Conservation (phyloP, 768 basidiomycete genomes). For the Arthromyces matolae region DNA sequence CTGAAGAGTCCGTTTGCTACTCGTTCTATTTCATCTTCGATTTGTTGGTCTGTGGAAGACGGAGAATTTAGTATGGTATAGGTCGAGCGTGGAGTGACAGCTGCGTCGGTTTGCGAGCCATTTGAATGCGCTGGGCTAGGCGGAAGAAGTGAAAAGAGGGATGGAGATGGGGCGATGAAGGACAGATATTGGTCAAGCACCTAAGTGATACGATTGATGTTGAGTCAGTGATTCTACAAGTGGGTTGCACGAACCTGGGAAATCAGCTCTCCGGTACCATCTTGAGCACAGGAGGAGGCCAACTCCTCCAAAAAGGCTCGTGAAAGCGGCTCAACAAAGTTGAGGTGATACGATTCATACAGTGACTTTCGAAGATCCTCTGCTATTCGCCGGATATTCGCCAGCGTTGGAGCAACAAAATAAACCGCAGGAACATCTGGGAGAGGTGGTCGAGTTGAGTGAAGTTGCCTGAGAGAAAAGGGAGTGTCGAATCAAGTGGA, state of each 20-base stretch:
- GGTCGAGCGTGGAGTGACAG: slow-evolving; percentile 47
- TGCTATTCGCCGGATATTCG: slow-evolving; percentile 86
- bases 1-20: slow-evolving; percentile 89
- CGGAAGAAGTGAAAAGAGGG: slow-evolving; percentile 86
- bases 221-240: slow-evolving; percentile 1
- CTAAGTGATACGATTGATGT: slow-evolving; percentile 32
- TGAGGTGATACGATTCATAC: slow-evolving; percentile 92
- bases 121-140: slow-evolving; percentile 39
- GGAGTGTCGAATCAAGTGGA: slow-evolving; percentile 1
- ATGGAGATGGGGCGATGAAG: slow-evolving; percentile 90
- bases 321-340: slow-evolving; percentile 91
- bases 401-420: slow-evolving; percentile 87
- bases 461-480: slow-evolving; percentile 79
- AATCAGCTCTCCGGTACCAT: slow-evolving; percentile 77
- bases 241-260: slow-evolving; percentile 56
- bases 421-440: slow-evolving; percentile 97
- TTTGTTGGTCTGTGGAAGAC: slow-evolving; percentile 81
- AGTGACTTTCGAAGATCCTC: slow-evolving; percentile 87
- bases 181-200: slow-evolving; percentile 97
- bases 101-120: slow-evolving; percentile 29
- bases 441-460: slow-evolving; percentile 82
- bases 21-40: slow-evolving; percentile 91
- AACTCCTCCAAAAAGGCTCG: slow-evolving; percentile 90
- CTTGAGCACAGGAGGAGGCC: slow-evolving; percentile 80
- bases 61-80: slow-evolving; percentile 92